phyloP scores from a whole-genome alignment of 495 filamentous ascomycete species.

The Lasiosphaeris hirsuta region DNA sequence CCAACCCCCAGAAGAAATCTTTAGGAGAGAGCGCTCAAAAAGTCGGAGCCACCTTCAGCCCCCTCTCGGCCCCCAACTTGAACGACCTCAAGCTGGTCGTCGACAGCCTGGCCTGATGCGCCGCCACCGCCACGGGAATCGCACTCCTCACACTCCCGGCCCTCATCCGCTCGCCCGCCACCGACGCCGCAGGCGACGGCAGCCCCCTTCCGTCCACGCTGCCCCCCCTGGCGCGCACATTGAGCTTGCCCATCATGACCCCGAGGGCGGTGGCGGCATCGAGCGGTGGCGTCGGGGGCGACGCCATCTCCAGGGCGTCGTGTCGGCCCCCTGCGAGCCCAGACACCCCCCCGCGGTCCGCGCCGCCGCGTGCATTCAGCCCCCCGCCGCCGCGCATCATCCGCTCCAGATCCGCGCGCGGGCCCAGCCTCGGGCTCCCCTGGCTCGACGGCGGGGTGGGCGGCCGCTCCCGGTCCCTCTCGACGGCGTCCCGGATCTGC shows the following conservation, averaged over 20 bases:
- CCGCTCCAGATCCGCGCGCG: conserved; percentile 18
- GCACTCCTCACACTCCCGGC: neutral
- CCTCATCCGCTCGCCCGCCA: neutral
- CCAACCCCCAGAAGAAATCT: no score
- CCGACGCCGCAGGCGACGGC: neutral
- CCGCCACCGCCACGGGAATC: neutral
- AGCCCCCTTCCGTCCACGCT: neutral
- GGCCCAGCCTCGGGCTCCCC: conserved; percentile 20
- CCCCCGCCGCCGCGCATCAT: conserved; percentile 19
- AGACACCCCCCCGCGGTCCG: neutral
- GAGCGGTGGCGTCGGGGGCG: conserved; percentile 20
- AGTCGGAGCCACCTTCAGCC: neutral
- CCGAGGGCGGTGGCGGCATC: neutral
- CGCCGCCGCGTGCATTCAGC: conserved; percentile 1
- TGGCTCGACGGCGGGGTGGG: conserved; percentile 35
- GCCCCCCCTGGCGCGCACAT: neutral
- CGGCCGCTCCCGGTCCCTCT: conserved; percentile 25
- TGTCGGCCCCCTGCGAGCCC: neutral
- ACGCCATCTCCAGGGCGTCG: conserved; percentile 1
- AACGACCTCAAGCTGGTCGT: neutral
- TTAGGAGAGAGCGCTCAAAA: no score
- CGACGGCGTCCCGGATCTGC: conserved; percentile 29
- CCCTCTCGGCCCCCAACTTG: neutral
- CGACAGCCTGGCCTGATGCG: neutral
- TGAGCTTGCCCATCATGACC: neutral